These are phyloP conservation scores for Petunia axillaris DNA, from an alignment of 257 asterid species.

Conservation along the genomic window DNA sequence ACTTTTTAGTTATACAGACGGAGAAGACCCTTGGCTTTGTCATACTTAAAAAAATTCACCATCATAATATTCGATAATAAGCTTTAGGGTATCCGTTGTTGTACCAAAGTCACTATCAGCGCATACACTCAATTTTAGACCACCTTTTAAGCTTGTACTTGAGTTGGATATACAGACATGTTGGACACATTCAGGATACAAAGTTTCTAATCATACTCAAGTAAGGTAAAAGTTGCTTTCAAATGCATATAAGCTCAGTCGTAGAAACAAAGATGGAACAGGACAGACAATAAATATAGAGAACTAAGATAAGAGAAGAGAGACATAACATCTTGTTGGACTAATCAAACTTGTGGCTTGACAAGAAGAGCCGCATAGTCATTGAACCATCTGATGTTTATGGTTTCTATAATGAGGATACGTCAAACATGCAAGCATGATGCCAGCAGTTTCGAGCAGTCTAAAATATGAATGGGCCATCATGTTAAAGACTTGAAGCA, in stretches of 20 bases:
- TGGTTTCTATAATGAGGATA: too few relatives aligned
- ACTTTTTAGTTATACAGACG: background rate
- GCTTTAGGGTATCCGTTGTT: background rate
- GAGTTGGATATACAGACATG: background rate
- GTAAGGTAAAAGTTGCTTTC: background rate
- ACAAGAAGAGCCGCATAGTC: background rate
- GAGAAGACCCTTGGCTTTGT: background rate
- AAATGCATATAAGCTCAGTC: background rate
- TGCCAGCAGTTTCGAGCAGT: background rate
- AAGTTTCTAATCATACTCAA: background rate
- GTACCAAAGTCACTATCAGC: background rate
- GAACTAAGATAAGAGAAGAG: background rate
- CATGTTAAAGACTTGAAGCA: background rate
- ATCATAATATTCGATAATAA: rapidly evolving
- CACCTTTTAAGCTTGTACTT: background rate
- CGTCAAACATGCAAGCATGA: background rate
- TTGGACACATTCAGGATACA: background rate
- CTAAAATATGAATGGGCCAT: background rate
- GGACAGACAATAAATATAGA: background rate
- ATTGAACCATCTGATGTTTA: too few relatives aligned
- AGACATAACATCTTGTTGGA: background rate
- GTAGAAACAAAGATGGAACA: background rate
- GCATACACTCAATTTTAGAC: background rate
- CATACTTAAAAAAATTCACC: background rate
- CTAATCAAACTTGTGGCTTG: background rate